Percentiles rank a stretch among this genome's conserved stretches.
phyloP scores from a whole-genome alignment of 345 rosid species.

The Eucalyptus marginata region DNA sequence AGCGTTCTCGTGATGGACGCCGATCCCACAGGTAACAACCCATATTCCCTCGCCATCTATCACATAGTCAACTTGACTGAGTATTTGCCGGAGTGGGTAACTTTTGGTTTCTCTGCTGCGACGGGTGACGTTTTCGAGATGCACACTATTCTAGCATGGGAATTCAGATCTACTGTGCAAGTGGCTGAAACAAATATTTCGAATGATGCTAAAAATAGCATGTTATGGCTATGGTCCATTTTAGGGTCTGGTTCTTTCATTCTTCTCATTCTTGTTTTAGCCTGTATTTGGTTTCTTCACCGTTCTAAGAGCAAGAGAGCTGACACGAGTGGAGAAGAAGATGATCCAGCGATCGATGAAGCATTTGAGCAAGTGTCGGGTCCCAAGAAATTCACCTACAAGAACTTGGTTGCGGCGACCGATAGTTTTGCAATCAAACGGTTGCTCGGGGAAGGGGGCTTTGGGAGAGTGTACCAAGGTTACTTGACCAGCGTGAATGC shows the following conservation, averaged over 20 bases:
- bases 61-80: neutral
- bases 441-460: neutral
- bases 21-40: rapidly evolving
- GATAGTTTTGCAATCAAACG: neutral
- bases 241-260: neutral
- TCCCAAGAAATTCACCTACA: neutral
- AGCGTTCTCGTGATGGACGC: neutral
- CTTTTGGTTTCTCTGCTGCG: neutral
- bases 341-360: neutral
- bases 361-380: neutral
- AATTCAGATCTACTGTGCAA: neutral
- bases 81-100: neutral
- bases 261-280: neutral
- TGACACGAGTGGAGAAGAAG: neutral
- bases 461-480: neutral
- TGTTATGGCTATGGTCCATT: neutral
- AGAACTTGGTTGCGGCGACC: neutral
- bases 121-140: rapidly evolving
- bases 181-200: too few relatives aligned
- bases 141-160: neutral
- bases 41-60: rapidly evolving
- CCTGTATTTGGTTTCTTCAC: neutral
- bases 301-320: neutral
- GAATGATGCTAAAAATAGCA: neutral
- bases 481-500: neutral